Conservation (phyloP, 768 basidiomycete species). For the Leccinum ochraceum region DNA sequence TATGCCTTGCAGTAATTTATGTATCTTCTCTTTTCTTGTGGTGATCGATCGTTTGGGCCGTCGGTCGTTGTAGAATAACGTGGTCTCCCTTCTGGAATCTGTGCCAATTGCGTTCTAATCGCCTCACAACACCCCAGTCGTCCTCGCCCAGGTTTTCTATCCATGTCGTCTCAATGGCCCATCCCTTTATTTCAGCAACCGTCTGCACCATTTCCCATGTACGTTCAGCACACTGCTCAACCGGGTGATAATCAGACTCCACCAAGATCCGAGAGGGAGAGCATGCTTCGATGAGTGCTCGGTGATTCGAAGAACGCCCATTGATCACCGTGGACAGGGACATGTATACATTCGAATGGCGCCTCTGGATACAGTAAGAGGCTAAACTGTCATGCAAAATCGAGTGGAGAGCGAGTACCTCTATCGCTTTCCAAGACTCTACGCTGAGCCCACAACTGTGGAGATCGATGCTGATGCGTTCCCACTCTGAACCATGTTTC, state of each 20-base stretch:
- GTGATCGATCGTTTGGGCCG: neutral
- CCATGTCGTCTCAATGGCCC: constrained; percentile 71
- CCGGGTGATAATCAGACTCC: constrained; percentile 83
- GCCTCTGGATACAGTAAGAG: constrained; percentile 47
- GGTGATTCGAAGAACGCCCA: constrained; percentile 62
- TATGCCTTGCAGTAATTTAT: constrained; percentile 6
- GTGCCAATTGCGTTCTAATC: constrained; percentile 72
- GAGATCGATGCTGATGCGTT: constrained; percentile 76
- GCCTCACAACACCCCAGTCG: constrained; percentile 64
- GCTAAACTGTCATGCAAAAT: neutral
- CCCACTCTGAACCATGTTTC: constrained; percentile 59
- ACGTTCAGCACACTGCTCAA: constrained; percentile 53
- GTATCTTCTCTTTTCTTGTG: neutral
- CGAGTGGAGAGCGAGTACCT: constrained; percentile 47
- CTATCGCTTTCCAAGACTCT: constrained; percentile 71
- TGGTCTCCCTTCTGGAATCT: constrained; percentile 56
- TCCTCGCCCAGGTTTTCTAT: constrained; percentile 34
- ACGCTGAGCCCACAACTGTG: constrained; percentile 88
- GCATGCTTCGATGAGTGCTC: constrained; percentile 63
- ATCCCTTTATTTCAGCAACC: constrained; percentile 75
- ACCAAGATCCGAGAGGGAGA: constrained; percentile 69
- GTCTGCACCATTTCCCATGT: constrained; percentile 79
- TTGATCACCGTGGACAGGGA: constrained; percentile 90
- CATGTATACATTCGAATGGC: constrained; percentile 76
- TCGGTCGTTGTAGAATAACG: neutral